Evolutionary conservation across 2,329 filamentous ascomycete genomes (phyloP), one percentile per base, ranked within the genome.

Genomic region (Decorospora gaudefroyi): DNA sequence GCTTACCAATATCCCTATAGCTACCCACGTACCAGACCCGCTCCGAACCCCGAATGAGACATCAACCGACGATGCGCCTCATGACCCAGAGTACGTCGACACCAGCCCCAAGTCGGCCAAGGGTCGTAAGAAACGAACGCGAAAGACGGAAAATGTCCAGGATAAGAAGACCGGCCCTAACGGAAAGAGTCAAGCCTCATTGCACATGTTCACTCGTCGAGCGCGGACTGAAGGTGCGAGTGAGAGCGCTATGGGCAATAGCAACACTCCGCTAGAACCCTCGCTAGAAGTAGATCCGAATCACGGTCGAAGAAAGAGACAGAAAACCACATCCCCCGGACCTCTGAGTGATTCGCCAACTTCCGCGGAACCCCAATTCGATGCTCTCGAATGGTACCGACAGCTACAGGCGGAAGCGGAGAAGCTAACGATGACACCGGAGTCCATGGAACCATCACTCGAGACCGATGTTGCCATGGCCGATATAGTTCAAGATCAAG

Each of bases 251-350:
- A n/a, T 17, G 3, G 4, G 32, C 6, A 28, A 28, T 15, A 12
- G 25, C 8, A 37, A 21, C 12, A 25, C 26, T 7, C n/a, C 29
- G 16, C 42, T 38, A 16, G 58, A 42, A 10, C 31, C 45, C 10
- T 56, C 49, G 7, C 32, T 66, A 15, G 59, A 65, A 12, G 57
- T 63, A 26, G 65, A 72, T 5, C 46, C 56, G 11, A 67, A 69
- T 32, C 21, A 54, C 30, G 55, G 49, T 4, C 60, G 65, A 11
- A 64, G 64, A 28, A 75, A 75, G 49, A 62, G 72, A 26, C 64
- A 65, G 29, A 72, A 68, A 38, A 74, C 71, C 1, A 49, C 48
- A 9, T 68, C 68, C 1, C 67, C 68, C 11, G 12, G 33, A 4
- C 49, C 49, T 17, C 18, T 32, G 8, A 10, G 17, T 11, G 22